Evolutionary conservation across 768 basidiomycete species (phyloP).

Genomic region (Phaeotremella fagi): DNA sequence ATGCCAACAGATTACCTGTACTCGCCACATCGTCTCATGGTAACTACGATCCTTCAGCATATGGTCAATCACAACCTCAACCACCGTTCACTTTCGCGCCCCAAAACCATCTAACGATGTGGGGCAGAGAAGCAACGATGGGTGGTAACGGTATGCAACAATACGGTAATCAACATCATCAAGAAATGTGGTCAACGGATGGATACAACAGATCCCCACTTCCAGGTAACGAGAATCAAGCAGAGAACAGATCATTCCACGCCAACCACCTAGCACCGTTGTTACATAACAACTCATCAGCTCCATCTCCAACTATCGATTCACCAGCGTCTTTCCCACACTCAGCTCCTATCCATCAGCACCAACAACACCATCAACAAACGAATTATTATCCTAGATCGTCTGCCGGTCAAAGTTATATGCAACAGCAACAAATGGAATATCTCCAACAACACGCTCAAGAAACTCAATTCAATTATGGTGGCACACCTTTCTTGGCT

Average conservation of each 20-base stretch:
- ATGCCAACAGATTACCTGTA: slow-evolving; percentile 18
- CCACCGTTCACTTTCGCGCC: slow-evolving; percentile 15
- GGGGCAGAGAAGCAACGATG: neutral
- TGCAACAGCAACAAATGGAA: slow-evolving; percentile 38
- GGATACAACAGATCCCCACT: neutral
- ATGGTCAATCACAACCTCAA: slow-evolving; percentile 7
- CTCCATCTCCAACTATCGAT: slow-evolving; percentile 20
- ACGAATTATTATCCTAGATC: slow-evolving; percentile 15
- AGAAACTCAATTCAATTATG: slow-evolving; percentile 26
- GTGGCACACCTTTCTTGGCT: slow-evolving; percentile 30
- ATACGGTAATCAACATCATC: neutral
- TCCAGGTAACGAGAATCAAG: neutral
- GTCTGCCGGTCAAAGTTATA: slow-evolving; percentile 11
- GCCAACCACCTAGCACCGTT: neutral
- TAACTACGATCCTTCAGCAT: slow-evolving; percentile 20
- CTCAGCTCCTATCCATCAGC: slow-evolving; percentile 17
- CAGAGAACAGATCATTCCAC: neutral
- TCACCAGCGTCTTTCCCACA: slow-evolving; percentile 17
- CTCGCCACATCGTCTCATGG: slow-evolving; percentile 19
- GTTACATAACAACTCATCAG: neutral
- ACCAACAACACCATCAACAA: slow-evolving; percentile 3
- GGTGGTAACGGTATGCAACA: neutral
- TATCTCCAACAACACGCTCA: slow-evolving; percentile 26
- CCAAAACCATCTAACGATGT: neutral
- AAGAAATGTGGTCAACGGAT: neutral